Evolutionary conservation across 768 basidiomycete species (phyloP).

Genomic region (Myochromella boudieri): DNA sequence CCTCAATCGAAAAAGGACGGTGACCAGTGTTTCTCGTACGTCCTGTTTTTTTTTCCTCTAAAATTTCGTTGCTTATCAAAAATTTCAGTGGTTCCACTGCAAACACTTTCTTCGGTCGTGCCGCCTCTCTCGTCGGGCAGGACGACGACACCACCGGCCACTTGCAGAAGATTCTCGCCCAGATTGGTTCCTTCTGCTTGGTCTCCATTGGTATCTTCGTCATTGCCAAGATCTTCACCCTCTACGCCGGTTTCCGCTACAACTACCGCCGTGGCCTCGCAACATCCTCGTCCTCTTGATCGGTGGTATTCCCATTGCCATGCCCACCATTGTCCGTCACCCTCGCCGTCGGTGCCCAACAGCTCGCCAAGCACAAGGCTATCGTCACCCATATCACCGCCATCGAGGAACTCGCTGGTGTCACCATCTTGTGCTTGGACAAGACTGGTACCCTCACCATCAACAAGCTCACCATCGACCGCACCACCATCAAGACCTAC

Average conservation of each 20-base stretch:
- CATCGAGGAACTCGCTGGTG: slow-evolving; percentile 97
- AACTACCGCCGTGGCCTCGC: slow-evolving; percentile 89
- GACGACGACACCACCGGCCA: slow-evolving; percentile 98
- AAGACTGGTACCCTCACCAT: slow-evolving; percentile 98
- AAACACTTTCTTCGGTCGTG: slow-evolving; percentile 99
- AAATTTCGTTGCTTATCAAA: slow-evolving; percentile 7
- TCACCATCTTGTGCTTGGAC: slow-evolving; percentile 98
- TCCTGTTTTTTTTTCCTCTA: slow-evolving; percentile 19
- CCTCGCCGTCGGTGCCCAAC: slow-evolving; percentile 97
- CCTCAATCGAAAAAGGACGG: slow-evolving; percentile 89
- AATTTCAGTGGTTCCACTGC: slow-evolving; percentile 80
- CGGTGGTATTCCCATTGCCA: slow-evolving; percentile 99
- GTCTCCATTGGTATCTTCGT: slow-evolving; percentile 97
- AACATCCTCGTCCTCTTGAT: slow-evolving; percentile 98
- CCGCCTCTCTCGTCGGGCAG: slow-evolving; percentile 94
- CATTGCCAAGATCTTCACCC: slow-evolving; percentile 87
- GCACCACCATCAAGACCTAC: slow-evolving; percentile 87
- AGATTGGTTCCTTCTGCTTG: slow-evolving; percentile 97
- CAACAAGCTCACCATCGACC: slow-evolving; percentile 99
- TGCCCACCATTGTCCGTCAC: slow-evolving; percentile 99
- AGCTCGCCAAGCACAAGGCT: slow-evolving; percentile 98
- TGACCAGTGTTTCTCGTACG: slow-evolving; percentile 98
- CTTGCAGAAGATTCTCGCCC: slow-evolving; percentile 96
- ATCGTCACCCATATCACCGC: slow-evolving; percentile 99
- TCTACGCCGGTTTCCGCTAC: slow-evolving; percentile 92